Percentiles rank a stretch among this genome's conserved stretches.
These are phyloP conservation scores for Stipa capillata DNA, from an alignment of 176 grass and related monocot species.

Conservation along the genomic window DNA sequence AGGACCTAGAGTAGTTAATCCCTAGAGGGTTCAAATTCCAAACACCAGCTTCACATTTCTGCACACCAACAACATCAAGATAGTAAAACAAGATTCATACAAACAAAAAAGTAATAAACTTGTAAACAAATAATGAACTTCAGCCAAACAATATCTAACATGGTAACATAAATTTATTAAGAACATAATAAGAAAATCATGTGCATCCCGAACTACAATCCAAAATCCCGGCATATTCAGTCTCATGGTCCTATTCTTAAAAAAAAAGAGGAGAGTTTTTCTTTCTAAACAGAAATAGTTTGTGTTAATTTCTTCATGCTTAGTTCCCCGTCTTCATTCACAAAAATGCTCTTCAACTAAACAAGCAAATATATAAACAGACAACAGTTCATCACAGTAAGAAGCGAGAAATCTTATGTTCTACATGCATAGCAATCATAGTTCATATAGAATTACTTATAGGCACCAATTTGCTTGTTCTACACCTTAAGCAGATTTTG, in stretches of 20 bases:
- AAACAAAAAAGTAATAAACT: too few relatives aligned
- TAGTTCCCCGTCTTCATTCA: neutral
- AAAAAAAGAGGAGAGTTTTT: too few relatives aligned
- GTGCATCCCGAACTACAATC: neutral
- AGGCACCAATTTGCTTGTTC: too few relatives aligned
- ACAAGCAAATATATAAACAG: neutral
- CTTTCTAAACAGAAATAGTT: too few relatives aligned
- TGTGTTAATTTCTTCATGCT: neutral
- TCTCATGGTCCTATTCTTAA: neutral
- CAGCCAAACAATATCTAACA: neutral
- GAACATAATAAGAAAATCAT: neutral
- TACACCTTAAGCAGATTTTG: too few relatives aligned
- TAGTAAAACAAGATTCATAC: neutral
- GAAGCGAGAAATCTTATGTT: neutral
- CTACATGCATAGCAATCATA: too few relatives aligned
- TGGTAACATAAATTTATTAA: neutral
- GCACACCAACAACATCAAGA: slow-evolving; percentile 17
- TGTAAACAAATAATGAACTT: neutral
- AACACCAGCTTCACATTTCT: slow-evolving; percentile 32
- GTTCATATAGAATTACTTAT: too few relatives aligned
- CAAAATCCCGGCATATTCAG: neutral
- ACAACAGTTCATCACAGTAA: neutral
- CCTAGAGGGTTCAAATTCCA: too few relatives aligned
- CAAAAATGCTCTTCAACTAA: neutral
- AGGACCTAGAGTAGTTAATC: slow-evolving; percentile 34